phyloP scores from a whole-genome alignment of 495 filamentous ascomycete genomes.

The Neurospora hispaniola region DNA sequence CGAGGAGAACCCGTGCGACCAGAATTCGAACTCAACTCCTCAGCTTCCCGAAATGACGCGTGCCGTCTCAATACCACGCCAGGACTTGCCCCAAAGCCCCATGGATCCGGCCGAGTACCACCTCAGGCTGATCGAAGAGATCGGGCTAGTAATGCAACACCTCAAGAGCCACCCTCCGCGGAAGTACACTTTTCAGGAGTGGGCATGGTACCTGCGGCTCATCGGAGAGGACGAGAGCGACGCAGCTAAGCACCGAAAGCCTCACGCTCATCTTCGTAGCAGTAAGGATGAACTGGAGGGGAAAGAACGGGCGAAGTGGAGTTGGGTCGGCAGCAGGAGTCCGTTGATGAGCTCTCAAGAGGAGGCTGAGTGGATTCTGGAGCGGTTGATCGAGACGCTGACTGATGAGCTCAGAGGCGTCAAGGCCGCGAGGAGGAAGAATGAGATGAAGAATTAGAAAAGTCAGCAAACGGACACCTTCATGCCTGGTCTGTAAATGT shows the following conservation, averaged over 20 bases:
- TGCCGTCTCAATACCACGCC: constrained; percentile 19
- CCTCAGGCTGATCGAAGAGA: constrained; percentile 55
- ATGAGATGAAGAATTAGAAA: neutral
- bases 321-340: constrained; percentile 63
- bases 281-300: neutral
- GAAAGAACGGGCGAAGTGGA: constrained; percentile 38
- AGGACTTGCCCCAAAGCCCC: constrained; percentile 19
- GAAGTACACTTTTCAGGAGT: constrained; percentile 70
- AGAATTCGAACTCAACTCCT: neutral
- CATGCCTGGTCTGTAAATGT: neutral
- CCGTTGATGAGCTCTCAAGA: constrained; percentile 63
- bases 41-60: constrained; percentile 9
- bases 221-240: constrained; percentile 58
- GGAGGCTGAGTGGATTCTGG: constrained; percentile 76
- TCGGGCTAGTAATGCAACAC: constrained; percentile 55
- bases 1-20: neutral
- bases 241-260: constrained; percentile 30
- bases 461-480: neutral
- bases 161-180: constrained; percentile 47
- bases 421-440: constrained; percentile 5
- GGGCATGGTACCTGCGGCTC: constrained; percentile 68
- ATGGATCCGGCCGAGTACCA: constrained; percentile 47
- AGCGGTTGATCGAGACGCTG: constrained; percentile 46
- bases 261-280: neutral
- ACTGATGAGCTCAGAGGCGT: constrained; percentile 38